Evolutionary conservation across 768 basidiomycete genomes (phyloP).

Genomic region (Lactifluus subvellereus): DNA sequence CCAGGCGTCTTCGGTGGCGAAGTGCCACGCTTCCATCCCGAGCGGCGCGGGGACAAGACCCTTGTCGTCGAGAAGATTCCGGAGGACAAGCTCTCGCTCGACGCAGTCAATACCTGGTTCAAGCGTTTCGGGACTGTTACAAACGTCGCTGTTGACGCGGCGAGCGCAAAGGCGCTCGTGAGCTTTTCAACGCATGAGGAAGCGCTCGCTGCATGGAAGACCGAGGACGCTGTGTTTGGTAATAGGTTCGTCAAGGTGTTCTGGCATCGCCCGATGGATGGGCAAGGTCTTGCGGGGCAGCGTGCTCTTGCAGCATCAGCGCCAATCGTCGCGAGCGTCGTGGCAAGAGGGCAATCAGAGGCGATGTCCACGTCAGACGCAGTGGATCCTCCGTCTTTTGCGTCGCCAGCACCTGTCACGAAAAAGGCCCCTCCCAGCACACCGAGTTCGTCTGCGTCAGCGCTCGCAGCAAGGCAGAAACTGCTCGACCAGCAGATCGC

Average conservation of each 20-base stretch:
- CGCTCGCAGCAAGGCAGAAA: constrained; percentile 68
- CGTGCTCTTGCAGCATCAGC: constrained; percentile 80
- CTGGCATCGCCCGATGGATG: constrained; percentile 92
- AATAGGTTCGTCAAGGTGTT: constrained; percentile 95
- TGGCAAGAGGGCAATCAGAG: constrained; percentile 32
- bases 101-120: constrained; percentile 82
- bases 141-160: constrained; percentile 81
- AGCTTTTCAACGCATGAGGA: constrained; percentile 80
- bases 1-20: constrained; percentile 60
- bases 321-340: constrained; percentile 61
- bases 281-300: constrained; percentile 75
- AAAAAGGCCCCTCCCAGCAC: constrained; percentile 35
- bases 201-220: constrained; percentile 86
- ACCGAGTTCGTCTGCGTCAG: constrained; percentile 36
- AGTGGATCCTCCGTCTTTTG: constrained; percentile 25
- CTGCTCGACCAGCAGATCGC: constrained; percentile 75
- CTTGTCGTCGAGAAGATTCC: constrained; percentile 95
- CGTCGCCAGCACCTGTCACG: constrained; percentile 29
- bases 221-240: constrained; percentile 90
- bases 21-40: constrained; percentile 59
- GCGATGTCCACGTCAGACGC: constrained; percentile 25
- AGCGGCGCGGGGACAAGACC: constrained; percentile 67
- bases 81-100: constrained; percentile 69
- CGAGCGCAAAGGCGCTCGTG: constrained; percentile 73
- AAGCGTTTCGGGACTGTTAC: constrained; percentile 89